Evolutionary conservation across 169 alveolate genomes (phyloP).

Genomic region (Eimeria falciformis): DNA sequence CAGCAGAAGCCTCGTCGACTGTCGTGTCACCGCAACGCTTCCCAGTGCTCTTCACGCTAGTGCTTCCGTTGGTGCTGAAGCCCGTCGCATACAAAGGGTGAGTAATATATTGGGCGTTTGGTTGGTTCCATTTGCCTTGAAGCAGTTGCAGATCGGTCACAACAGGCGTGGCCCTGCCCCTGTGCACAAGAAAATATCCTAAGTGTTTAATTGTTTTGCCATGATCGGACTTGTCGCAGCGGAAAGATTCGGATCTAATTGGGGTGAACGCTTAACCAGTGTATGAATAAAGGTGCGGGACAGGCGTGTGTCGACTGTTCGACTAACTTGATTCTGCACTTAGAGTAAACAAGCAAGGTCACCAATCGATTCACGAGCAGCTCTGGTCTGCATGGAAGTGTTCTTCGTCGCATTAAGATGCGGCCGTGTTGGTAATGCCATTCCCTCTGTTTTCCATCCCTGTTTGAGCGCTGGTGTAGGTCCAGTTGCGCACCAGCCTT

Average conservation of each 20-base stretch:
- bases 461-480: no score
- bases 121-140: conserved; percentile 22
- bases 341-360: conserved; percentile 9
- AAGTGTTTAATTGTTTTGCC: no score
- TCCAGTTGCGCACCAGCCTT: no score
- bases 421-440: conserved; percentile 23
- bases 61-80: background rate
- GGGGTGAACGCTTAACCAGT: no score
- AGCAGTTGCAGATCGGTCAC: conserved; percentile 38
- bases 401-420: conserved; percentile 5
- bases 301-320: no score
- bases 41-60: background rate
- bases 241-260: no score
- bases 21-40: no score
- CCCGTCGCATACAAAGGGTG: conserved; percentile 9
- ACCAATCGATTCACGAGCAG: background rate
- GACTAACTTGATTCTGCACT: conserved; percentile 24
- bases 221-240: no score
- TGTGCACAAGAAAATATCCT: no score
- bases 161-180: conserved; percentile 40
- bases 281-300: no score
- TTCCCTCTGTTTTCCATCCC: background rate
- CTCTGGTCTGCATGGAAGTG: conserved; percentile 26
- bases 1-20: no score
- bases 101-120: background rate